A percentile compares a stretch with the other conserved stretches of the same genome.
Evolutionary conservation across 768 basidiomycete species (phyloP).

Genomic region (Termitomyces sp.): DNA sequence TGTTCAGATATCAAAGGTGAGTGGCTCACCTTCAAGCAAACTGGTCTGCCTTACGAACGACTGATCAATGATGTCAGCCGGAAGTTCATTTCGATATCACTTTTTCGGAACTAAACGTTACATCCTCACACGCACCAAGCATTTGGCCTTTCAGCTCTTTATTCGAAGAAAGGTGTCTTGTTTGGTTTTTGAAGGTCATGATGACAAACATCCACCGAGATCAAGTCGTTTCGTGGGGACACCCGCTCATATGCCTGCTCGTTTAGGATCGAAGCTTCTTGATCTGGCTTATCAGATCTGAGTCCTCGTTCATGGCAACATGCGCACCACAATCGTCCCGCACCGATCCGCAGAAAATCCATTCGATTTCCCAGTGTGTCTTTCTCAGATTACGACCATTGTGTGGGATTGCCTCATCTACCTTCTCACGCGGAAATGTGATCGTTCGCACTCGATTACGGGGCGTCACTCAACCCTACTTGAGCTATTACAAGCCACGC

Average conservation of each 20-base stretch:
- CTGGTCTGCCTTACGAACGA: not conserved
- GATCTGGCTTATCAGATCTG: slow-evolving; percentile 19
- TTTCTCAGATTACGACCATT: slow-evolving; percentile 20
- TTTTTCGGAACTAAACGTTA: not conserved
- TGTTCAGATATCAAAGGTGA: not conserved
- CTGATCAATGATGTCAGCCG: not conserved
- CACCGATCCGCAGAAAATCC: slow-evolving; percentile 35
- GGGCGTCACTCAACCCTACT: slow-evolving; percentile 18
- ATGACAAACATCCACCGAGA: not conserved
- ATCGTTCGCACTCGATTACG: slow-evolving; percentile 19
- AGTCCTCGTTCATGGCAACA: slow-evolving; percentile 24
- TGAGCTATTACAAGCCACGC: slow-evolving; percentile 19
- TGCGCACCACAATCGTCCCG: slow-evolving; percentile 18
- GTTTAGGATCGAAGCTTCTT: slow-evolving; percentile 14
- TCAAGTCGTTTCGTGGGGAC: not conserved
- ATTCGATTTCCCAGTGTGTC: slow-evolving; percentile 18
- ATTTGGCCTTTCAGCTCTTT: not conserved
- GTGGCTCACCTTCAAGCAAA: not conserved
- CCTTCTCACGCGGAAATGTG: slow-evolving; percentile 16
- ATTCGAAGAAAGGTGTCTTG: not conserved
- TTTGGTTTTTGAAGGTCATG: not conserved
- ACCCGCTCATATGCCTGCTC: not conserved
- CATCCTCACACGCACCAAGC: not conserved
- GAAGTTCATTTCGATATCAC: not conserved
- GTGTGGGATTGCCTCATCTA: slow-evolving; percentile 19